A percentile compares a stretch with the other conserved stretches of the same genome.
Evolutionary conservation across 352 stramenopile genomes (phyloP).

Genomic region (Globisporangium okanoganense): DNA sequence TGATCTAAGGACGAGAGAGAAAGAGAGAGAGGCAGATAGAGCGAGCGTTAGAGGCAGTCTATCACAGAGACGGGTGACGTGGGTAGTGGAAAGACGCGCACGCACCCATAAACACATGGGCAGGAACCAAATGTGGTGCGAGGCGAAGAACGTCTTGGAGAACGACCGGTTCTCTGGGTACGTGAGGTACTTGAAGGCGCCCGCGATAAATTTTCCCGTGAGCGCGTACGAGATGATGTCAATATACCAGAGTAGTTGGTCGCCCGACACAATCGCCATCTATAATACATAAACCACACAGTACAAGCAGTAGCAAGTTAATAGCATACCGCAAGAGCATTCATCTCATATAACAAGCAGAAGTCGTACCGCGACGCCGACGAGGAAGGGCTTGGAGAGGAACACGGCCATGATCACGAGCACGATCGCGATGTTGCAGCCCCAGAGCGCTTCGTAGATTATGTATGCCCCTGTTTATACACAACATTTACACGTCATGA

Average conservation of each 20-base stretch:
- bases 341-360: not conserved
- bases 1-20: conserved; percentile 45
- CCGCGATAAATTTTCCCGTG: conserved; percentile 83
- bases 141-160: conserved; percentile 78
- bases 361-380: conserved; percentile 58
- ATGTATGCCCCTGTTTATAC: conserved; percentile 54
- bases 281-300: conserved; percentile 18
- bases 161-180: conserved; percentile 77
- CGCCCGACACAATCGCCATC: conserved; percentile 90
- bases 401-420: conserved; percentile 65
- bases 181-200: conserved; percentile 89
- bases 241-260: conserved; percentile 93
- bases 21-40: not conserved
- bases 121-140: conserved; percentile 84
- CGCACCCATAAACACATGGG: conserved; percentile 73
- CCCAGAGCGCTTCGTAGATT: conserved; percentile 78
- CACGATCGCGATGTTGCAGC: conserved; percentile 73
- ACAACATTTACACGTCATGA: not conserved
- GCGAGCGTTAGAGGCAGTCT: not conserved
- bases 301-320: not conserved
- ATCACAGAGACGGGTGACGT: too few relatives aligned
- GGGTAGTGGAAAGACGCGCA: not conserved
- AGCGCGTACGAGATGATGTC: conserved; percentile 73
- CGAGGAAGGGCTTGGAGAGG: conserved; percentile 77
- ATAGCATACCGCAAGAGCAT: not conserved